Percentiles rank a stretch among this genome's conserved stretches.
phyloP scores from a whole-genome alignment of 2,329 filamentous ascomycete species.

The Paramyrothecium roridum region DNA sequence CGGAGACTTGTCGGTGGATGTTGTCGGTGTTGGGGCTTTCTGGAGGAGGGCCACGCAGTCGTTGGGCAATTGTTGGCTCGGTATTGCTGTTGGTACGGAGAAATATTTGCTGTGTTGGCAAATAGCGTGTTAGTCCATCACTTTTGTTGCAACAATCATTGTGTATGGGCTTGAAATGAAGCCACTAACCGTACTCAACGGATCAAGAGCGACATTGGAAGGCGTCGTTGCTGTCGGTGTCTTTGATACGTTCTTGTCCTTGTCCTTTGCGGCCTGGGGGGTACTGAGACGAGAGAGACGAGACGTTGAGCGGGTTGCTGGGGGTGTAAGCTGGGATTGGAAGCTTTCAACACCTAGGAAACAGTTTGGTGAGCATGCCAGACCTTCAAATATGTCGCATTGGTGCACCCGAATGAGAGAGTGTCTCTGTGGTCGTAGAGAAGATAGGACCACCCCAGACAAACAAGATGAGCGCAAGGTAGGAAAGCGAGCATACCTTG shows the following conservation, averaged over 20 bases:
- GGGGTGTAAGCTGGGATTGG: conserved; percentile 6
- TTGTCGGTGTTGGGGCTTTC: conserved; percentile 48
- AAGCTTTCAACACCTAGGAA: background rate
- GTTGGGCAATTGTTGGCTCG: conserved; percentile 48
- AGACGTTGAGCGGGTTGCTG: conserved; percentile 13
- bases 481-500: conserved; percentile 20
- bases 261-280: conserved; percentile 38
- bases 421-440: background rate
- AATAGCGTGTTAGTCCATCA: background rate
- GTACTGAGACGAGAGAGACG: conserved; percentile 57
- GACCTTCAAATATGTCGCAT: background rate
- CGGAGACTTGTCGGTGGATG: conserved; percentile 35
- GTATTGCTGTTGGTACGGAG: conserved; percentile 31
- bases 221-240: conserved; percentile 15
- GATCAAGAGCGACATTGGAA: conserved; percentile 28
- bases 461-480: background rate
- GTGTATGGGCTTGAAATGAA: background rate
- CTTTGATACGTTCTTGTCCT: conserved; percentile 19
- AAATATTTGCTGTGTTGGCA: conserved; percentile 31
- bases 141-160: background rate
- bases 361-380: background rate
- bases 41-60: conserved; percentile 49
- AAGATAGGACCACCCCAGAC: background rate
- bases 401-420: background rate
- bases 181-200: conserved; percentile 31